A percentile compares a stretch with the other conserved stretches of the same genome.
These are phyloP conservation scores for Microdochium bolleyi DNA, from an alignment of 2,329 filamentous ascomycete species.

Conservation along the genomic window DNA sequence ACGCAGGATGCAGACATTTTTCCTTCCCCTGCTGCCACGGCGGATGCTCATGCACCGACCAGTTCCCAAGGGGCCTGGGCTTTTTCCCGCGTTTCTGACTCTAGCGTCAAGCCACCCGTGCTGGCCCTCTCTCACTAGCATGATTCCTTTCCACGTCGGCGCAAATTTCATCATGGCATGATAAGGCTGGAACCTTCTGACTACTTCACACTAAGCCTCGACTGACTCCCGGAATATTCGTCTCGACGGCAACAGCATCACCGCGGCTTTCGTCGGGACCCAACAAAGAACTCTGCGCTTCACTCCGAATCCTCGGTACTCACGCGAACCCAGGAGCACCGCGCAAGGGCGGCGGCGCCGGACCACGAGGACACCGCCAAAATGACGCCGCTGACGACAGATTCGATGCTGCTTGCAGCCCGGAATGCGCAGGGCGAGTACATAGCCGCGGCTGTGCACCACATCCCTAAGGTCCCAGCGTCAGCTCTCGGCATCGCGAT, in stretches of 20 bases:
- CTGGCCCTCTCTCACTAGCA: neutral
- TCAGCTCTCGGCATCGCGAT: neutral
- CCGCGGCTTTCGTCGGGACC: neutral
- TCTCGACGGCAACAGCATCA: neutral
- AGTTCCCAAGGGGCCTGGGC: neutral
- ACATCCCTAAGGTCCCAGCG: neutral
- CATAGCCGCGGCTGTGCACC: neutral
- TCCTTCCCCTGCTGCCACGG: neutral
- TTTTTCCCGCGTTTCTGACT: neutral
- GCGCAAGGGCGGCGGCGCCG: neutral
- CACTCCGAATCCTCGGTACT: neutral
- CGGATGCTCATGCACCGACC: neutral
- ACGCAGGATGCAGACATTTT: neutral
- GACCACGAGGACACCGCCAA: neutral
- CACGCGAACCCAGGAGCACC: neutral
- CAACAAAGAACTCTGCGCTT: neutral
- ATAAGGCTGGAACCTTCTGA: neutral
- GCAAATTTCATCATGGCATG: neutral
- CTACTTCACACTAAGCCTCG: neutral
- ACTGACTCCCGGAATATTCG: neutral
- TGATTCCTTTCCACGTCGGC: neutral
- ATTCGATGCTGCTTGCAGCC: neutral
- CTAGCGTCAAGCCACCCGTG: neutral
- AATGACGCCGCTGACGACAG: neutral
- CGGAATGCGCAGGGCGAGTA: neutral